Conservation (phyloP, 306 rosid species). For the Gleditsia sinensis region DNA sequence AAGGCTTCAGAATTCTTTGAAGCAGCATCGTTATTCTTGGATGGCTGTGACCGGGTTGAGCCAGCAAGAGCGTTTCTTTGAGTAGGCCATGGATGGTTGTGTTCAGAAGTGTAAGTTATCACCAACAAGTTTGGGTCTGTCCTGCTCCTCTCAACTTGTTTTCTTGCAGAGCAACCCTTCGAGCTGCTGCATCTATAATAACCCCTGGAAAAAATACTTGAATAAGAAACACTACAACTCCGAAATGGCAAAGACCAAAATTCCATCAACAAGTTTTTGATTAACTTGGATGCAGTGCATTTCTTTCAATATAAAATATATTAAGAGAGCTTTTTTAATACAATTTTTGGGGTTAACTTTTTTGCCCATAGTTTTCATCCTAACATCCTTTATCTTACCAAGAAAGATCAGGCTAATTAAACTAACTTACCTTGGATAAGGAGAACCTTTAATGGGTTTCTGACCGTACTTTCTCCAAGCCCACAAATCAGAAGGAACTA, state of each 20-base stretch:
- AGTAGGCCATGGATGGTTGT: constrained; percentile 94
- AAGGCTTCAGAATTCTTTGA: background rate
- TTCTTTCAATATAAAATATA: background rate
- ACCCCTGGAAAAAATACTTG: constrained; percentile 49
- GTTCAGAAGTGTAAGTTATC: constrained; percentile 85
- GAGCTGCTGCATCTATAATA: constrained; percentile 92
- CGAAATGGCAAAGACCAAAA: background rate
- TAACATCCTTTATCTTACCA: constrained; percentile 11
- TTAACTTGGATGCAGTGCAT: background rate
- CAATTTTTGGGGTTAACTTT: background rate
- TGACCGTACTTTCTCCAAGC: constrained; percentile 96
- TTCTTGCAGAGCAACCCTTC: constrained; percentile 87
- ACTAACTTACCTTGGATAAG: constrained; percentile 68
- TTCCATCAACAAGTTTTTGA: background rate
- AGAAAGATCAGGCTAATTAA: background rate
- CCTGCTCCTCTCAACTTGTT: constrained; percentile 85
- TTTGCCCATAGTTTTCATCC: background rate
- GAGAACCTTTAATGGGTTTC: constrained; percentile 95
- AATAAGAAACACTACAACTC: background rate
- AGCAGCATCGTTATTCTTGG: constrained; percentile 33
- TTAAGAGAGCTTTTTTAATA: background rate
- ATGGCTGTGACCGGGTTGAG: constrained; percentile 61
- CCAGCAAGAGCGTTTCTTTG: constrained; percentile 82
- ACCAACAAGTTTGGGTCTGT: constrained; percentile 86
- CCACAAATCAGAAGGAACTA: constrained; percentile 91